Evolutionary conservation across 257 asterid species (phyloP), one percentile per base, ranked within the genome.

Genomic region (Nicotiana benthamiana): DNA sequence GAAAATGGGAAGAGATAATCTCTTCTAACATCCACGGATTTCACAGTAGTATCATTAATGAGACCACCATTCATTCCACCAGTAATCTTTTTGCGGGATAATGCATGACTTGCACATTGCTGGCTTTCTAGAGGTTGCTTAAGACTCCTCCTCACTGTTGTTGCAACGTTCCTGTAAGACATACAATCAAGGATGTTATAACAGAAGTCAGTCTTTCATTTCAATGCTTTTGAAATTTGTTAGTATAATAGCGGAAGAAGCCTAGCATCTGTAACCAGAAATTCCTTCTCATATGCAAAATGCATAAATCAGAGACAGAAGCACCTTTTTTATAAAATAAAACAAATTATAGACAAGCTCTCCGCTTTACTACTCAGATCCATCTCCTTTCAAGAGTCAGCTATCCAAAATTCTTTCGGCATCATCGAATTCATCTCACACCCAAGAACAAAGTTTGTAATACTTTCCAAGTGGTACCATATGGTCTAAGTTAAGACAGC

Each of bases 31-130:
- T 88, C 87, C 84, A 95, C 85, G 20, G 92, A 89, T 81, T 93
- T 88, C 90, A 95, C 78, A 27, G 95, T 89, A 83, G 86, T 79
- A 80, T 91, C 99, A 87, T 90, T 90, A 84, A 93, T 86, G 57
- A 95, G 84, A 85, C 97, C 99, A 82, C 97, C 97, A 90, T 88
- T 95, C 84, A 87, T 82, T 85, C 97, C 98, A 83, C 94, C 92
- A 56, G 91, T 86, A 83, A 91, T 88, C 90, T 89, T 89, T 87
- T 90, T 95, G 82, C 95, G 92, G 72, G 95, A 83, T 80, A 92
- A 80, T 61, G 92, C 79, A 81, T 83, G 90, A 83, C 87, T 87
- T 7, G 82, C 68, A 84, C 83, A 84, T 52, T 80, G 87, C 82
- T 83, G 92, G 84, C 91, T 90, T 80, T 86, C 90, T 85, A 80